Evolutionary conservation across 192 early-diverging fungal species (phyloP), one percentile per base, ranked within the genome.

Genomic region (Helicostylum pulchrum): DNA sequence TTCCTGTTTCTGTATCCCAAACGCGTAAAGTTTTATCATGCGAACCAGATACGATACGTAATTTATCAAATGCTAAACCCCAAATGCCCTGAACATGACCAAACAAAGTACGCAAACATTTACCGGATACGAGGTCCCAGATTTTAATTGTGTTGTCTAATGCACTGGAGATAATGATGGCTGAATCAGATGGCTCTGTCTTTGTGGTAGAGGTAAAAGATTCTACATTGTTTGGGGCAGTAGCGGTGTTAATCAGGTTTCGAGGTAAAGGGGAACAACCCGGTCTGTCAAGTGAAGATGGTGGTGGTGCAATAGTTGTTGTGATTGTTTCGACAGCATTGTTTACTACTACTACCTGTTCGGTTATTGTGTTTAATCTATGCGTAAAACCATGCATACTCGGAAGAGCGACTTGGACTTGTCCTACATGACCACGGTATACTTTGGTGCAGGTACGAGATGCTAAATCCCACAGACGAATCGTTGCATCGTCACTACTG

Each of bases 81-180:
- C 87, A 90, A 4, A 93, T 85, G 20, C 90, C 91, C 61, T 93
- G 90, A 10, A 84, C 78, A 65, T 93, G 91, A 1, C 90, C 92
- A 81, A 90, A 91, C 20, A 95, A 69, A 1, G 88, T 90, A 50
- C 81, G 80, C 10, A 92, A 60, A 30, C 83, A 89, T 59, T 88
- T 70, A 15, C 93, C 94, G 6, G 85, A 85, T 53, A 85, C 81
- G n/a, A 92, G 78, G 66, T 92, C 88, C 94, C 94, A 99, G 15
- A 99, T 83, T 43, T 90, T 91, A 64, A 99, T 81, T 0, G 85
- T 93, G 58, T 88, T 85, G 61, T 97, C 97, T 8, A 92, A 73
- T n/a, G 87, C 86, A 12, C 93, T 92, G 7, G 92, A 91, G 31
- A 97, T 84, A 71, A 99, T 77, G 46, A 87, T 74, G 0, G 80